phyloP scores from a whole-genome alignment of 2,329 filamentous ascomycete species.

The Fusarium sp. region DNA sequence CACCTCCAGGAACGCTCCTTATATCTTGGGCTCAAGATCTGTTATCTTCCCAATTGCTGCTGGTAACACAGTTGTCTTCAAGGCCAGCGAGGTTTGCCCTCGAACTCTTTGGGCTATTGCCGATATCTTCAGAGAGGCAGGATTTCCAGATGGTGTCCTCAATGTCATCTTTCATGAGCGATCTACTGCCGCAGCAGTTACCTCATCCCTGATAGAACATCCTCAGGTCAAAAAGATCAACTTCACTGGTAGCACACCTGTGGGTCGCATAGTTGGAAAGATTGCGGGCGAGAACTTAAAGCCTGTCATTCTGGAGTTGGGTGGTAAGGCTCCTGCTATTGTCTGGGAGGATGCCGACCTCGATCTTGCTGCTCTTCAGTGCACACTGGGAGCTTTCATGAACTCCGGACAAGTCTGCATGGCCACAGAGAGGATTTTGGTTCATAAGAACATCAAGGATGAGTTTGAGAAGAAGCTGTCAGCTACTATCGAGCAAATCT shows the following conservation, averaged over 20 bases:
- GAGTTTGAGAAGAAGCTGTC: conserved; percentile 63
- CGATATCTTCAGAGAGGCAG: conserved; percentile 77
- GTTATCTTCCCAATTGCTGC: conserved; percentile 77
- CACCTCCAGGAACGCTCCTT: conserved; percentile 66
- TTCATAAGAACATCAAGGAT: conserved; percentile 62
- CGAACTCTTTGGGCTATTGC: conserved; percentile 73
- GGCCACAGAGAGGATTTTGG: conserved; percentile 80
- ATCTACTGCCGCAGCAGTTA: conserved; percentile 76
- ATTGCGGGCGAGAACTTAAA: conserved; percentile 81
- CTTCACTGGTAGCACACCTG: conserved; percentile 83
- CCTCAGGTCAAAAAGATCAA: conserved; percentile 82
- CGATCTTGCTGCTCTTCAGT: conserved; percentile 75
- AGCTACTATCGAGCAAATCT: conserved; percentile 58
- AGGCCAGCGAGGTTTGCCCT: conserved; percentile 77
- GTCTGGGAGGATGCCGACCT: conserved; percentile 86
- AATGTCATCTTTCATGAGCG: conserved; percentile 78
- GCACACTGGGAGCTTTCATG: conserved; percentile 77
- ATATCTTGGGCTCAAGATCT: conserved; percentile 66
- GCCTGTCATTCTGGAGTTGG: conserved; percentile 83
- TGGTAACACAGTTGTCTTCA: conserved; percentile 82
- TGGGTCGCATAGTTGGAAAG: conserved; percentile 79
- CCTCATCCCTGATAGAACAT: conserved; percentile 75
- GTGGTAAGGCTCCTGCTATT: conserved; percentile 84
- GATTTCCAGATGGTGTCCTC: conserved; percentile 79
- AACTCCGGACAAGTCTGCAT: conserved; percentile 88